Evolutionary conservation across 805 yeast species (phyloP), one percentile per base, ranked within the genome.

Genomic region (Metschnikowia lochheadii): DNA sequence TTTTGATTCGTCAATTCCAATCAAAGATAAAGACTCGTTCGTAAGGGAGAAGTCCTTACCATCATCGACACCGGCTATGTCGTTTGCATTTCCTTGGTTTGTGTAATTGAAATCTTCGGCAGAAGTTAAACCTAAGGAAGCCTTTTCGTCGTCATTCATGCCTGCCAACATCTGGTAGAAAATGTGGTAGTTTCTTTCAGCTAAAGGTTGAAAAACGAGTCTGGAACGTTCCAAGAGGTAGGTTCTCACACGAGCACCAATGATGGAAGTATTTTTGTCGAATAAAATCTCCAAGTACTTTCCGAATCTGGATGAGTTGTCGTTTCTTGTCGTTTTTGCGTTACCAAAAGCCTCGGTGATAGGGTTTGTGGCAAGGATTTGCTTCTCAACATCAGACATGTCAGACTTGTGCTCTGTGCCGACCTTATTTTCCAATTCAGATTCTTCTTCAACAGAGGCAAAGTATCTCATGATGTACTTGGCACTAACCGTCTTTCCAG

Each of bases 281-380:
- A 92, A 92, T 58, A 90, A 74, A 60, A 92, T 92, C 70, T 92
- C 98, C 58, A 92, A 76, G 66, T 92, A 92, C 69, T 92, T 92
- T 64, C 99, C 99, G 64, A 94, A 95, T 69, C 99, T 85, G 23
- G 98, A 92, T 29, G 98, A 94, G 70, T 92, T 92, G 72, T 92
- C 97, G 67, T 92, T 92, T 76, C 99, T 84, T 17, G 96, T 86
- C 2, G 99, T 92, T 66, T 92, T 92, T 6, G 99, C 98, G 68
- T 95, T 94, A 76, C 99, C 99, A 69, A 94, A 94, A 0, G 98
- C 94, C 72, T 94, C 99, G 85, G 94, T 87, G 60, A 94, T 86
- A 2, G 98, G 98, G 65, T 92, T 92, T 0, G 98, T 94, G 13
- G 99, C 98, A 62, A 92, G 78, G 50, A 92, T 92, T 71, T 89